Evolutionary conservation across 192 early-diverging fungal species (phyloP).

Genomic region (Phycomyces blakesleeanus): DNA sequence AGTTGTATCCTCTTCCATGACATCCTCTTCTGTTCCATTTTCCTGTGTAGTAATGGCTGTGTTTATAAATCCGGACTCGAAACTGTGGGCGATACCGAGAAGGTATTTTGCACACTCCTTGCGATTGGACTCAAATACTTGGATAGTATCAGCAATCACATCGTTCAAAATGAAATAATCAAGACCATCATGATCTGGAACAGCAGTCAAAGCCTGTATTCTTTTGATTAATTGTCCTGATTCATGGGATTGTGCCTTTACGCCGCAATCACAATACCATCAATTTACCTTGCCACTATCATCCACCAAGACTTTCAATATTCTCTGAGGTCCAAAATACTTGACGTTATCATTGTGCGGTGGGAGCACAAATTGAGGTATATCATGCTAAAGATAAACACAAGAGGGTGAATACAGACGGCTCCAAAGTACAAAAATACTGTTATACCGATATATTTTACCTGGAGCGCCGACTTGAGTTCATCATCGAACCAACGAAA

Average conservation of each 20-base stretch:
- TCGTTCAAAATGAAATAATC: slow-evolving; percentile 78
- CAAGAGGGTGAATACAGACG: background rate
- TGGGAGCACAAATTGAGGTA: slow-evolving; percentile 40
- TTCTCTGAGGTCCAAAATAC: slow-evolving; percentile 29
- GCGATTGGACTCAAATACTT: slow-evolving; percentile 88
- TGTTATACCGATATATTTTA: slow-evolving; percentile 3
- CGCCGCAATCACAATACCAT: background rate
- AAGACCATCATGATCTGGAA: slow-evolving; percentile 41
- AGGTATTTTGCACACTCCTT: slow-evolving; percentile 82
- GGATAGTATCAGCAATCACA: slow-evolving; percentile 72
- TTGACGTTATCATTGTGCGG: slow-evolving; percentile 21
- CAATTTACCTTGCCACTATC: slow-evolving; percentile 13
- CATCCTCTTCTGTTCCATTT: background rate
- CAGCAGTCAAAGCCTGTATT: background rate
- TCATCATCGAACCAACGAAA: slow-evolving; percentile 46
- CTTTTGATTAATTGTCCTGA: background rate
- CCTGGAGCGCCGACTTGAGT: slow-evolving; percentile 41
- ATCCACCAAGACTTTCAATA: slow-evolving; percentile 15
- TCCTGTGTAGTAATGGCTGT: slow-evolving; percentile 9
- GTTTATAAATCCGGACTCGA: slow-evolving; percentile 42
- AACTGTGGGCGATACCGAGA: slow-evolving; percentile 59
- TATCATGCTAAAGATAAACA: slow-evolving; percentile 40
- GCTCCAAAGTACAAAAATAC: background rate
- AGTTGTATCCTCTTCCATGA: slow-evolving; percentile 11
- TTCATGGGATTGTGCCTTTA: background rate